Conservation (phyloP, 78 protist genomes). For the Dictyostelium discoideum region dicty_2.7 NC_007090.3:2063001-2063500, state of each 20-base stretch:
- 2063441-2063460: neutral
- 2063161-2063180: neutral
- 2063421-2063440: neutral
- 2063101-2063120: slow-evolving; percentile 93
- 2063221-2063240: neutral
- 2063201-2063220: neutral
- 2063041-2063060: slow-evolving; percentile 96
- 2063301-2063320: neutral
- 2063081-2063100: slow-evolving; percentile 95
- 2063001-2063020: neutral
- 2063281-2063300: slow-evolving; percentile 84
- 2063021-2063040: slow-evolving; percentile 55
- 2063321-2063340: neutral
- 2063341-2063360: neutral
- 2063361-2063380: neutral
- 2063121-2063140: slow-evolving; percentile 97
- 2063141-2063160: slow-evolving; percentile 84
- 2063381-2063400: neutral
- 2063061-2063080: slow-evolving; percentile 91
- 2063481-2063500: too few relatives aligned
- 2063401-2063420: neutral
- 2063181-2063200: neutral
- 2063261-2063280: slow-evolving; percentile 96
- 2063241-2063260: neutral
- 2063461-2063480: too few relatives aligned